These are phyloP conservation scores for Malassezia brasiliensis DNA, from an alignment of 1,284 basidiomycete species.

Conservation along the genomic window DNA sequence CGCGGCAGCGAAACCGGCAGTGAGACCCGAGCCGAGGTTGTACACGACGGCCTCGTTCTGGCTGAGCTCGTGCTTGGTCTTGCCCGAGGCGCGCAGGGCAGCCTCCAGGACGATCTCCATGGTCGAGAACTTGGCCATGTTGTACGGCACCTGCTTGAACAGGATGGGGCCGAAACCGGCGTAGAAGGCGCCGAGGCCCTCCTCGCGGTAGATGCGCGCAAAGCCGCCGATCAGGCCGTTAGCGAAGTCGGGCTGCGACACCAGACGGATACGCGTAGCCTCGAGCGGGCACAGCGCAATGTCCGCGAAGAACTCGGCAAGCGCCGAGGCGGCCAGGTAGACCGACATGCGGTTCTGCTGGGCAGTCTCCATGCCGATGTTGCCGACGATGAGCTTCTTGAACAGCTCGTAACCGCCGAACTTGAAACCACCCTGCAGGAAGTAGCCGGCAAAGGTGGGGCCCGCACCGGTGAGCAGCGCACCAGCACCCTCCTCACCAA, in stretches of 20 bases:
- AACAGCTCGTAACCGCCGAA: slow-evolving; percentile 48
- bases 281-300: slow-evolving; percentile 48
- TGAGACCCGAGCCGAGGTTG: slow-evolving; percentile 47
- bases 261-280: slow-evolving; percentile 48
- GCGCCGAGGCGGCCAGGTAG: slow-evolving; percentile 45
- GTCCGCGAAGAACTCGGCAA: slow-evolving; percentile 48
- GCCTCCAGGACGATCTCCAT: slow-evolving; percentile 51
- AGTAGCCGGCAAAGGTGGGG: slow-evolving; percentile 46
- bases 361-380: slow-evolving; percentile 43
- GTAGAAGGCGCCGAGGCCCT: slow-evolving; percentile 47
- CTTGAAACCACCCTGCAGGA: slow-evolving; percentile 48
- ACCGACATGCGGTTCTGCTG: slow-evolving; percentile 43
- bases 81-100: slow-evolving; percentile 51
- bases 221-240: slow-evolving; percentile 46
- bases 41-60: slow-evolving; percentile 37
- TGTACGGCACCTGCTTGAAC: slow-evolving; percentile 49
- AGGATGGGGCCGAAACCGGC: slow-evolving; percentile 51
- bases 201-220: slow-evolving; percentile 39
- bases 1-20: slow-evolving; percentile 47
- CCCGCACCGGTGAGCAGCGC: slow-evolving; percentile 47
- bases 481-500: slow-evolving; percentile 42
- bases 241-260: slow-evolving; percentile 46
- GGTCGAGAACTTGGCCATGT: slow-evolving; percentile 53
- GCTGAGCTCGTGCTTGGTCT: slow-evolving; percentile 52
- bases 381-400: slow-evolving; percentile 45